Evolutionary conservation across 768 basidiomycete genomes (phyloP).

Genomic region (Leccinum longicurvipes): DNA sequence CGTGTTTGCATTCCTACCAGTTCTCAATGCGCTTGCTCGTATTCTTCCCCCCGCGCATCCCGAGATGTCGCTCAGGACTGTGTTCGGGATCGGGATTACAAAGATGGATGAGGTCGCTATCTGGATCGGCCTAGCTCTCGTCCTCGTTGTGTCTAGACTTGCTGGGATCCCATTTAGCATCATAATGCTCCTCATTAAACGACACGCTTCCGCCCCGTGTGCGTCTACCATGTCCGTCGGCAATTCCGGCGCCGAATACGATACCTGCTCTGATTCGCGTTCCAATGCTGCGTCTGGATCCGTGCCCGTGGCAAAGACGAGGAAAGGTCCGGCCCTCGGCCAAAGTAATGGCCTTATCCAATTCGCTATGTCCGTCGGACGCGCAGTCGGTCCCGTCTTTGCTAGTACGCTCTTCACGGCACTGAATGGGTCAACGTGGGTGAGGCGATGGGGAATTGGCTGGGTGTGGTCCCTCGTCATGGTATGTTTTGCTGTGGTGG

Average conservation of each 20-base stretch:
- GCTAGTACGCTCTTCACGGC: constrained; percentile 35
- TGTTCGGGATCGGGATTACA: neutral
- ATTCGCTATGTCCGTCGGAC: constrained; percentile 50
- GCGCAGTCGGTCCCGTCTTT: constrained; percentile 52
- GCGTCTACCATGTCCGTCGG: neutral
- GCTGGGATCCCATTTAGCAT: constrained; percentile 36
- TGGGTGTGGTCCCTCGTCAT: constrained; percentile 20
- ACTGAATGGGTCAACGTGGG: constrained; percentile 14
- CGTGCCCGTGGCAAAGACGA: neutral
- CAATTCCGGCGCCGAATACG: neutral
- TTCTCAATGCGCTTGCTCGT: constrained; percentile 3
- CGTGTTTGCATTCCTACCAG: constrained; percentile 1
- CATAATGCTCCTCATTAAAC: constrained; percentile 57
- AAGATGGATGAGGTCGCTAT: constrained; percentile 22
- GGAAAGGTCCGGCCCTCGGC: neutral
- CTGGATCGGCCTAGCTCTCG: constrained; percentile 46
- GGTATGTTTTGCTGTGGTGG: constrained; percentile 8
- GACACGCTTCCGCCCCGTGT: constrained; percentile 38
- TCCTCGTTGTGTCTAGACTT: constrained; percentile 37
- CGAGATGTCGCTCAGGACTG: neutral
- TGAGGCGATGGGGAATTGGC: neutral
- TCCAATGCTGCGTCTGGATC: neutral
- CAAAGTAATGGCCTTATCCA: constrained; percentile 53
- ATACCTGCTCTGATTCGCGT: neutral
- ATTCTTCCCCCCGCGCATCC: neutral